These are phyloP conservation scores for Solanum chacoense DNA, from an alignment of 305 asterid species.

Conservation along the genomic window DNA sequence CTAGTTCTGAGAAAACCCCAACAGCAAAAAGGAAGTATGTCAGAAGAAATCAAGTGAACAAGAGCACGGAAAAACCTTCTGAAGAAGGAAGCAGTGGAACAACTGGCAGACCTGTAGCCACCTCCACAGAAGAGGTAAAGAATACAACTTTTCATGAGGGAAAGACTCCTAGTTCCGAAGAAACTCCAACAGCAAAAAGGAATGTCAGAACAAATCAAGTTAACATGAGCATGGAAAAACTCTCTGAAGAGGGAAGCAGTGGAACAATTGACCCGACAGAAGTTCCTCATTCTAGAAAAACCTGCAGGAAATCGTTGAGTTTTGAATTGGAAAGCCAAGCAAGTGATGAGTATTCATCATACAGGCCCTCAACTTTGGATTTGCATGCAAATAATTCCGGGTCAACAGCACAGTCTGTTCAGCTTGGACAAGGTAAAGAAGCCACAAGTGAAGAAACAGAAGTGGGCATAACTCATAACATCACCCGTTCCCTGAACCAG, in stretches of 20 bases:
- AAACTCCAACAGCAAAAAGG: neutral
- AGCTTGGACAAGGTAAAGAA: conserved; percentile 11
- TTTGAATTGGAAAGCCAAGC: conserved; percentile 33
- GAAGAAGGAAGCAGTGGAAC: conserved; percentile 3
- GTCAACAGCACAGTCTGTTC: conserved; percentile 10
- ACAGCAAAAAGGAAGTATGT: neutral
- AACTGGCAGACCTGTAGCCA: conserved; percentile 16
- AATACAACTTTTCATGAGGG: conserved; percentile 14
- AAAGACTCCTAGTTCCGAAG: conserved; percentile 16
- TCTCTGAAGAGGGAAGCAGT: neutral
- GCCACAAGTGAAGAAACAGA: conserved; percentile 16
- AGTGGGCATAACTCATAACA: conserved; percentile 15
- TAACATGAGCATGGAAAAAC: neutral
- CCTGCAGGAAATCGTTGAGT: conserved; percentile 43
- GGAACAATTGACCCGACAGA: conserved; percentile 6
- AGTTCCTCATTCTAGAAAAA: conserved; percentile 30
- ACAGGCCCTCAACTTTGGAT: conserved; percentile 15
- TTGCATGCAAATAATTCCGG: neutral
- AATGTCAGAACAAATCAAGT: neutral
- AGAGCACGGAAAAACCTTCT: neutral
- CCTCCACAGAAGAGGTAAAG: conserved; percentile 16
- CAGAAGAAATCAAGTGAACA: neutral
- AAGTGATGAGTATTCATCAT: conserved; percentile 27
- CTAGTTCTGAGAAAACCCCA: conserved; percentile 8
- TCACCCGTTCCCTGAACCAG: conserved; percentile 16